phyloP scores from a whole-genome alignment of 495 filamentous ascomycete genomes.

The Hyaloscypha hepaticicola region DNA sequence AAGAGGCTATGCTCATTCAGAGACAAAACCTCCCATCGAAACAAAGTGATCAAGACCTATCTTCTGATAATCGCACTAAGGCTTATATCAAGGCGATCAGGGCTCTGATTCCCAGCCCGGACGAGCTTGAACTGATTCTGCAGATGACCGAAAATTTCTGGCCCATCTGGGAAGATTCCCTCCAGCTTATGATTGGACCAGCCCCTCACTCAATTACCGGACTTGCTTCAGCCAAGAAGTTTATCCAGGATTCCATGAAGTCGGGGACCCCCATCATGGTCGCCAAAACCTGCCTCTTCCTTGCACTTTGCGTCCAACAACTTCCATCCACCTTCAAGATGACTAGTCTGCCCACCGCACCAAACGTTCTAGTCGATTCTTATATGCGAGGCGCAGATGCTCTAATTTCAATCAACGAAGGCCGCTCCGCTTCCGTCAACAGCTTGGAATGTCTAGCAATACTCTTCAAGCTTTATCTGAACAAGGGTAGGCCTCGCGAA shows the following conservation, averaged over 20 bases:
- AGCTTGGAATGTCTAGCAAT: slow-evolving; percentile 51
- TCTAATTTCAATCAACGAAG: slow-evolving; percentile 47
- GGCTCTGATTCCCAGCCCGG: slow-evolving; percentile 37
- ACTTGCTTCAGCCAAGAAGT: slow-evolving; percentile 8
- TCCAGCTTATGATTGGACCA: slow-evolving; percentile 30
- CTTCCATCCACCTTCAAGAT: slow-evolving; percentile 32
- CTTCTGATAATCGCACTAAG: slow-evolving; percentile 34
- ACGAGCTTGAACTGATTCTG: slow-evolving; percentile 36
- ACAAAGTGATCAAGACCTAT: slow-evolving; percentile 27
- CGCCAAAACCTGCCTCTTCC: slow-evolving; percentile 40
- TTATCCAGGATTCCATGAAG: slow-evolving; percentile 19
- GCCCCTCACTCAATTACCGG: not conserved
- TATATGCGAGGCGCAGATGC: slow-evolving; percentile 42
- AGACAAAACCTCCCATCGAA: slow-evolving; percentile 20
- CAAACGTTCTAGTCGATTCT: slow-evolving; percentile 33
- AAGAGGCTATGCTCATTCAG: slow-evolving; percentile 41
- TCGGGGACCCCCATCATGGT: slow-evolving; percentile 35
- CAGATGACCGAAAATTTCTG: slow-evolving; percentile 34
- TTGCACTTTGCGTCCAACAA: slow-evolving; percentile 39
- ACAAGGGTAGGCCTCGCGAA: slow-evolving; percentile 51
- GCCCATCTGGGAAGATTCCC: slow-evolving; percentile 36
- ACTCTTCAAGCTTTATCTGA: slow-evolving; percentile 45
- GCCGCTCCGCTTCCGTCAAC: slow-evolving; percentile 46
- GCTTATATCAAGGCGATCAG: slow-evolving; percentile 26
- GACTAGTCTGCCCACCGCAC: slow-evolving; percentile 32